Conservation (phyloP, 2,329 filamentous ascomycete species). For the Niveomyces coronatus region DNA sequence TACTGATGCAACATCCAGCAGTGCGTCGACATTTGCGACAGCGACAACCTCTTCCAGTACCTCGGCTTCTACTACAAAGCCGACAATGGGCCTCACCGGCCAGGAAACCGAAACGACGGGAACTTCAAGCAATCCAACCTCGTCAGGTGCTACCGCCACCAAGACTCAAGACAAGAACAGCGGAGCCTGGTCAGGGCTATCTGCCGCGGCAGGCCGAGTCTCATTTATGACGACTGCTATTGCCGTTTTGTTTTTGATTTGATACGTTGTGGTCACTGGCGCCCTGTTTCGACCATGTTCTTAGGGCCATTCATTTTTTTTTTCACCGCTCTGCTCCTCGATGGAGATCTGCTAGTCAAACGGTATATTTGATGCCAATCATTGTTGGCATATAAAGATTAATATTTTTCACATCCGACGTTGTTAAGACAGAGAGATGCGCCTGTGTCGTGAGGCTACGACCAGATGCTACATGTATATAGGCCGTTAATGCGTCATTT, state of each 20-base stretch:
- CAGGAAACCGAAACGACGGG: constrained; percentile 12
- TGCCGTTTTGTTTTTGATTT: constrained; percentile 1
- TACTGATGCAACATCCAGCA: constrained; percentile 6
- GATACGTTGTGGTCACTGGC: too few species aligned
- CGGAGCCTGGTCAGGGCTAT: constrained; percentile 1
- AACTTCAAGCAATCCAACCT: constrained; percentile 1
- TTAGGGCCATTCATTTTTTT: too few species aligned
- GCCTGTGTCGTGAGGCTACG: not conserved
- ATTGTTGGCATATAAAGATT: constrained; percentile 1
- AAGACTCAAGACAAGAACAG: constrained; percentile 7
- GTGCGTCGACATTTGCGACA: constrained; percentile 3
- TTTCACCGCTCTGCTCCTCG: too few species aligned
- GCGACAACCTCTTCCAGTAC: not conserved
- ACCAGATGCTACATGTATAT: constrained; percentile 4
- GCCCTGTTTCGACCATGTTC: too few species aligned
- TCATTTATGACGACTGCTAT: constrained; percentile 1
- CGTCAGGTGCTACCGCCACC: not conserved
- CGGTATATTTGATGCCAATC: constrained; percentile 9
- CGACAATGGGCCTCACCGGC: constrained; percentile 14
- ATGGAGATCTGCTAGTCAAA: not conserved
- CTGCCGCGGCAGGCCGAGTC: not conserved
- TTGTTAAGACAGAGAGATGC: not conserved
- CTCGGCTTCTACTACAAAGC: constrained; percentile 8
- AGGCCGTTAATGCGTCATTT: constrained; percentile 5
- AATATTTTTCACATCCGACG: not conserved